phyloP scores from a whole-genome alignment of 768 basidiomycete species.

The Amanita pallidorosea region DNA sequence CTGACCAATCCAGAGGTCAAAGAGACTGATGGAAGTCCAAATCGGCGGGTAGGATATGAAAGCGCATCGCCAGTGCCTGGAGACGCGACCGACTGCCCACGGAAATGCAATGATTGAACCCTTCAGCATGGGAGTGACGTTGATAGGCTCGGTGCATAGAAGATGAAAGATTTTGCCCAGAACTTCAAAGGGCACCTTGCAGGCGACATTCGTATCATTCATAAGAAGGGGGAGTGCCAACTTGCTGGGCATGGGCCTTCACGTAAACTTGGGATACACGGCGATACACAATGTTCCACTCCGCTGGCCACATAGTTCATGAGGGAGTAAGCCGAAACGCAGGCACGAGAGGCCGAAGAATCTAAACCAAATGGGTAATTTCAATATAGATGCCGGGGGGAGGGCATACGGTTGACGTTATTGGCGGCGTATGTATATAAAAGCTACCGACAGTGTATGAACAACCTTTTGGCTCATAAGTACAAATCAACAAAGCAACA shows the following conservation, averaged over 20 bases:
- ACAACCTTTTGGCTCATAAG: too few relatives aligned
- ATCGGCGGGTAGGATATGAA: not conserved
- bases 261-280: not conserved
- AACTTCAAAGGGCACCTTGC: constrained; percentile 6
- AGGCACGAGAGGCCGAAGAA: too few relatives aligned
- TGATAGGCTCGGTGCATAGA: not conserved
- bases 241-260: not conserved
- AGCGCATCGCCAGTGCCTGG: not conserved
- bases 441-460: too few relatives aligned
- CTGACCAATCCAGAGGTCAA: not conserved
- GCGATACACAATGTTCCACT: not conserved
- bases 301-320: too few relatives aligned
- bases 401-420: too few relatives aligned
- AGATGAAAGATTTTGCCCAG: not conserved
- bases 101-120: not conserved
- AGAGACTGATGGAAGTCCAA: not conserved
- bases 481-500: too few relatives aligned
- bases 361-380: too few relatives aligned
- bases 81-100: not conserved
- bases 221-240: not conserved
- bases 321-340: too few relatives aligned
- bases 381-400: too few relatives aligned
- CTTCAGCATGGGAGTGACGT: not conserved
- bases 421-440: too few relatives aligned
- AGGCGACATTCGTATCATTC: constrained; percentile 52